phyloP scores from a whole-genome alignment of 2,329 filamentous ascomycete genomes.

The Penicillium decumbens region DNA sequence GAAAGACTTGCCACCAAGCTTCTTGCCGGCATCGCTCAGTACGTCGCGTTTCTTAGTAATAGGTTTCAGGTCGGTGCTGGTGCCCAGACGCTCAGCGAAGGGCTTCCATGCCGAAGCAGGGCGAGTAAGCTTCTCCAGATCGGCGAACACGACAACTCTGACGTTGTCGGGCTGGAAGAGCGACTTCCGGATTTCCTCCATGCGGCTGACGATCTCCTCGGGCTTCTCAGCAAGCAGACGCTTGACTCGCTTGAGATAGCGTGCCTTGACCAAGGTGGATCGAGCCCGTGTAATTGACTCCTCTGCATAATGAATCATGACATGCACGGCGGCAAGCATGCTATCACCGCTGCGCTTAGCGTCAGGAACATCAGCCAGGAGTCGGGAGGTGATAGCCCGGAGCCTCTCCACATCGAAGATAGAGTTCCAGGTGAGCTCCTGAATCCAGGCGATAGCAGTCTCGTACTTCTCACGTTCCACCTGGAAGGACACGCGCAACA shows the following conservation, averaged over 20 bases:
- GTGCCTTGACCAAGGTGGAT: slow-evolving; percentile 76
- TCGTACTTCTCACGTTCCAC: slow-evolving; percentile 85
- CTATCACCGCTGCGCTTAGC: slow-evolving; percentile 73
- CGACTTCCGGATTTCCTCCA: slow-evolving; percentile 68
- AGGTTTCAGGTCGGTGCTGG: slow-evolving; percentile 57
- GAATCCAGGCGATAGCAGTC: slow-evolving; percentile 75
- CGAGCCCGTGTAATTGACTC: slow-evolving; percentile 72
- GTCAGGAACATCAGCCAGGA: slow-evolving; percentile 87
- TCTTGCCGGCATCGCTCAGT: slow-evolving; percentile 69
- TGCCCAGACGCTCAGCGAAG: slow-evolving; percentile 53
- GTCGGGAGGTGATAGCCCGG: slow-evolving; percentile 65
- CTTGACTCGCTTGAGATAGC: slow-evolving; percentile 81
- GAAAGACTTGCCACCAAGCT: slow-evolving; percentile 69
- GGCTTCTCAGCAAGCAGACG: slow-evolving; percentile 74
- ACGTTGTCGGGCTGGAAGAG: slow-evolving; percentile 83
- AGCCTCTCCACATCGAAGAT: slow-evolving; percentile 73
- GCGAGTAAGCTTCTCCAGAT: slow-evolving; percentile 67
- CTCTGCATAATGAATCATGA: slow-evolving; percentile 73
- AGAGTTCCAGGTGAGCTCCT: slow-evolving; percentile 79
- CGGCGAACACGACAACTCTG: slow-evolving; percentile 75
- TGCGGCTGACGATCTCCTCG: slow-evolving; percentile 67
- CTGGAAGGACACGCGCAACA: slow-evolving; percentile 75
- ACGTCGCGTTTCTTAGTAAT: slow-evolving; percentile 66
- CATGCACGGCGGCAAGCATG: slow-evolving; percentile 60
- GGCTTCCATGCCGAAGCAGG: slow-evolving; percentile 76